phyloP scores from a whole-genome alignment of 1,284 basidiomycete species.

The Naganishia liquefaciens region DNA sequence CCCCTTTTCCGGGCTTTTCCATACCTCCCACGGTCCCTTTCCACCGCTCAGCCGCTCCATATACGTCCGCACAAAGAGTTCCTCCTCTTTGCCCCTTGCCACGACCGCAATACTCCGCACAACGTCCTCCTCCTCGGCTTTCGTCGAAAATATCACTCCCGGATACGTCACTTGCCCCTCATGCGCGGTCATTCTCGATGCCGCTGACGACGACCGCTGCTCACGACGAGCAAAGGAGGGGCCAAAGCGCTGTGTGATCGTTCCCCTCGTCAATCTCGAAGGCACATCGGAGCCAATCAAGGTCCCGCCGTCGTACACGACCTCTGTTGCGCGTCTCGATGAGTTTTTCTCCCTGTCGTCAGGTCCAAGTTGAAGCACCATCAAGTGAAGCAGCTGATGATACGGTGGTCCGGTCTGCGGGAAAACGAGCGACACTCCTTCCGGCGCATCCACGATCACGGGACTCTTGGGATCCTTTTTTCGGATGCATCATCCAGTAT shows the following conservation, averaged over 20 bases:
- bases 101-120: conserved; percentile 2
- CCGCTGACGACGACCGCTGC: conserved; percentile 29
- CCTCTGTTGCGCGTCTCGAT: conserved; percentile 54
- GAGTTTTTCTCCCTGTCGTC: not conserved
- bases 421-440: conserved; percentile 76
- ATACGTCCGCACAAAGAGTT: not conserved
- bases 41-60: not conserved
- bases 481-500: conserved; percentile 27
- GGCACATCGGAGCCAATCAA: conserved; percentile 15
- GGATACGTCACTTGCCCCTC: conserved; percentile 64
- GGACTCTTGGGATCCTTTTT: conserved; percentile 60
- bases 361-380: conserved; percentile 1
- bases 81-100: conserved; percentile 4
- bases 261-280: conserved; percentile 50
- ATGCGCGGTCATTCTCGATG: not conserved
- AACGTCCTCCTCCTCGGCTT: not conserved
- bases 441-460: conserved; percentile 72
- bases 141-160: conserved; percentile 75
- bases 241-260: conserved; percentile 69
- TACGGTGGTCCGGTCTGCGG: conserved; percentile 65
- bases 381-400: conserved; percentile 21
- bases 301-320: conserved; percentile 32
- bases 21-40: not conserved
- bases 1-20: not conserved
- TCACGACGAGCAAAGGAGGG: conserved; percentile 70